Evolutionary conservation across 495 filamentous ascomycete genomes (phyloP), one percentile per base, ranked within the genome.

Genomic region (Cryomyces minteri): DNA sequence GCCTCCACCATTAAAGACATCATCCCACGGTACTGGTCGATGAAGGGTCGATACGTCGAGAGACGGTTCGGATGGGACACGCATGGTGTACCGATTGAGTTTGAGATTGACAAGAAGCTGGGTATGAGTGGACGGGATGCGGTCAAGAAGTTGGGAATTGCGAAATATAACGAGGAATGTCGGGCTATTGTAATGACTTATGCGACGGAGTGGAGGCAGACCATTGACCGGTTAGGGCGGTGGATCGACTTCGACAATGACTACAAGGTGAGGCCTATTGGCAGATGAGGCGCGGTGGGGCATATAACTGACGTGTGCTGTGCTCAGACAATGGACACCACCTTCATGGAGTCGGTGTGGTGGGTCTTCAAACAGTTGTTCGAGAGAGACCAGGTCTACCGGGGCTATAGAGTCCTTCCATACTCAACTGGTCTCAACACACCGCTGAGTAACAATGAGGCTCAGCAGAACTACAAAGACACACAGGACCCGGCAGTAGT

Each of bases 201-300:
- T 60, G 76, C 85, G 25, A 64, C 70, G 6, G 90, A 96, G 63
- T 98, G 90, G 92, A 73, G 85, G 46, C 64, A 80, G 49, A 94
- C 84, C 12, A 84, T 98, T 48, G 85, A 94, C 46, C 64, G 90
- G 39, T 64, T 98, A 30, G 90, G 92, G 40, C 82, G 92, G 45
- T 98, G 92, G 90, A 87, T 96, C 54, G 92, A 98, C 64, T 94
- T 96, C 48, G 92, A 96, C 62, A 90, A 93, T 56, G 87, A 94
- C 56, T 95, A 95, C 69, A 95, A 95, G 18, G 18, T 25, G 18
- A 25, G 18, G 18, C 18, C 18, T 1, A 25, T 1, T 25, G 18
- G 77, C 80, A 80, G 48, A 25, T 25, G 18, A 25, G 45, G 63
- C 34, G 31, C 10, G 6, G 32, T 45, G n/a, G 1, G 48, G 6